Evolutionary conservation across 192 early-diverging fungal species (phyloP).

Genomic region (Coemansia sp.): DNA sequence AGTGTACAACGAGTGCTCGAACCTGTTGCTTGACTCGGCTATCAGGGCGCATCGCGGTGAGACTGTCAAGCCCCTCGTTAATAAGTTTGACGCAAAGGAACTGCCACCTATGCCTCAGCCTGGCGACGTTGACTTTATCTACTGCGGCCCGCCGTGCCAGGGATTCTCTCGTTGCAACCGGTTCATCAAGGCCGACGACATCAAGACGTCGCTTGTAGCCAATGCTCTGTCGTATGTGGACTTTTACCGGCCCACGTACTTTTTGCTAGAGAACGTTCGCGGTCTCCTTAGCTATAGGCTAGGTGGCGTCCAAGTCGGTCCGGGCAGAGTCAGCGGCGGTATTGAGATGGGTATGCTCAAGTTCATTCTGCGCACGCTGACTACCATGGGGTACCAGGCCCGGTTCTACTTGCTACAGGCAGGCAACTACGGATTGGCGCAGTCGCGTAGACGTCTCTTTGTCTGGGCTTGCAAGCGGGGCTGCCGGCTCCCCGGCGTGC

Average conservation of each 20-base stretch:
- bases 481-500: slow-evolving; percentile 57
- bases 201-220: slow-evolving; percentile 65
- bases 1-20: slow-evolving; percentile 63
- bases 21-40: slow-evolving; percentile 62
- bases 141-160: slow-evolving; percentile 74
- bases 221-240: slow-evolving; percentile 69
- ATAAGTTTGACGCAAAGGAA: slow-evolving; percentile 40
- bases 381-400: slow-evolving; percentile 67
- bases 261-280: slow-evolving; percentile 70
- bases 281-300: slow-evolving; percentile 58
- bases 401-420: slow-evolving; percentile 65
- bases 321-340: slow-evolving; percentile 52
- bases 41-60: slow-evolving; percentile 54
- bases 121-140: slow-evolving; percentile 67
- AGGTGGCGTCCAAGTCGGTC: slow-evolving; percentile 60
- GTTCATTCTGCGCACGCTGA: slow-evolving; percentile 63
- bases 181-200: slow-evolving; percentile 60
- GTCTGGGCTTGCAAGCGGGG: slow-evolving; percentile 63
- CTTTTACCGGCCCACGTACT: slow-evolving; percentile 64
- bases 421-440: slow-evolving; percentile 62
- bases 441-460: slow-evolving; percentile 65
- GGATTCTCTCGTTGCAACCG: slow-evolving; percentile 66
- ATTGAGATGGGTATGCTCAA: slow-evolving; percentile 65
- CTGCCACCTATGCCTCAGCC: slow-evolving; percentile 59
- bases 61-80: slow-evolving; percentile 22